A percentile compares a stretch with the other conserved stretches of the same genome.
Evolutionary conservation across 2,329 filamentous ascomycete species (phyloP).

Genomic region (Grosmannia serpens): DNA sequence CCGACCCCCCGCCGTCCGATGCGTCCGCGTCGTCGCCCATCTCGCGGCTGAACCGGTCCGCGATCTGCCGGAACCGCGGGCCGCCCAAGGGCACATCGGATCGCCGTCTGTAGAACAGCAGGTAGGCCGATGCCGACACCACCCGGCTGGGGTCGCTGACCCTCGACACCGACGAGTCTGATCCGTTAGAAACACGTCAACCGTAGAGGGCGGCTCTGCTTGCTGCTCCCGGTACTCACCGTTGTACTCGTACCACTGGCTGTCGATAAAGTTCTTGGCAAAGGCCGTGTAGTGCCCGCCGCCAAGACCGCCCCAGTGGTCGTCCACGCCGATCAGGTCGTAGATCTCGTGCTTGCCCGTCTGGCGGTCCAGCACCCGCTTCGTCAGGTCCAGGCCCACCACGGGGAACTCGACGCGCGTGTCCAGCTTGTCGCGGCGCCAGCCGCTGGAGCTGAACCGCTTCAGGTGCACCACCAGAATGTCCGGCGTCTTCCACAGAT

Average conservation of each 20-base stretch:
- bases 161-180: constrained; percentile 64
- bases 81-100: constrained; percentile 70
- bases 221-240: constrained; percentile 54
- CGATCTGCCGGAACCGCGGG: constrained; percentile 57
- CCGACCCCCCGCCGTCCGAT: constrained; percentile 30
- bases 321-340: constrained; percentile 90
- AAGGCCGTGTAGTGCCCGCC: constrained; percentile 95
- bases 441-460: constrained; percentile 77
- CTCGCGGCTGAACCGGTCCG: constrained; percentile 49
- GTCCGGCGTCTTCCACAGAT: constrained; percentile 93
- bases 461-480: constrained; percentile 93
- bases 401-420: constrained; percentile 85
- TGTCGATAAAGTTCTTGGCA: constrained; percentile 83
- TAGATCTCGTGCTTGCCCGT: constrained; percentile 76
- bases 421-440: constrained; percentile 82
- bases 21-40: constrained; percentile 32
- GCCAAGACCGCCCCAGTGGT: constrained; percentile 86
- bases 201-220: no score
- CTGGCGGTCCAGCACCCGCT: constrained; percentile 67
- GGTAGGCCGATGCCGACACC: constrained; percentile 70
- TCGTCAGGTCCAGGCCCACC: constrained; percentile 71
- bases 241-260: constrained; percentile 93
- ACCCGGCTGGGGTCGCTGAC: constrained; percentile 48
- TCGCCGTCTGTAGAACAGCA: constrained; percentile 89
- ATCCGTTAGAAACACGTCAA: not conserved